Percentiles rank a stretch among this genome's conserved stretches.
These are phyloP conservation scores for Entoloma clypeatum DNA, from an alignment of 1,284 basidiomycete species.

Conservation along the genomic window DNA sequence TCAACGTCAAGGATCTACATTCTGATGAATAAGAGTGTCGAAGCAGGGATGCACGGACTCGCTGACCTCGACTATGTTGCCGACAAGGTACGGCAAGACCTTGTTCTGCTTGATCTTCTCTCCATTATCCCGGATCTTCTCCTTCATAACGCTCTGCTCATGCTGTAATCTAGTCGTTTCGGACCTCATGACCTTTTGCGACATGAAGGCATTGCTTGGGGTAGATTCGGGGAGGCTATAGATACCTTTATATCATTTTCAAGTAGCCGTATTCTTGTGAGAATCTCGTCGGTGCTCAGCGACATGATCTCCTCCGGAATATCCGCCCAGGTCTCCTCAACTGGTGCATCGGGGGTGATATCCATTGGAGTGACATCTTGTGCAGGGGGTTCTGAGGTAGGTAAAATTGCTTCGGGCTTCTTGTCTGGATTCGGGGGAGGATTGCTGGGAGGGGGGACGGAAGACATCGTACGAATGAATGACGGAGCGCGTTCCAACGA, in stretches of 20 bases:
- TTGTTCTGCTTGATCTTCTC: constrained; percentile 99
- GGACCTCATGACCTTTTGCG: constrained; percentile 83
- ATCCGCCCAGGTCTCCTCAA: constrained; percentile 78
- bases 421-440: constrained; percentile 52
- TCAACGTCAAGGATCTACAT: constrained; percentile 90
- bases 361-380: constrained; percentile 64
- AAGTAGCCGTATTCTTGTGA: constrained; percentile 83
- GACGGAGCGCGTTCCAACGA: constrained; percentile 24
- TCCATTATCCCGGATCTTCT: constrained; percentile 97
- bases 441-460: constrained; percentile 54
- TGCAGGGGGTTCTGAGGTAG: constrained; percentile 32
- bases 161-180: constrained; percentile 91
- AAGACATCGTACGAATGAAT: constrained; percentile 50
- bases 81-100: constrained; percentile 96
- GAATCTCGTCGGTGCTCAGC: constrained; percentile 77
- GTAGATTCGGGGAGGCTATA: not conserved
- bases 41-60: constrained; percentile 19
- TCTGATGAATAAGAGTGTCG: constrained; percentile 4
- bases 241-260: constrained; percentile 92
- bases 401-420: constrained; percentile 39
- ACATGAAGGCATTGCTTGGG: not conserved
- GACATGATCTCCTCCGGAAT: constrained; percentile 78
- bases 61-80: constrained; percentile 97
- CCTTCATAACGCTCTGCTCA: constrained; percentile 94
- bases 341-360: constrained; percentile 61